Conservation (phyloP, 306 rosid species). For the Sicyos edulis region DNA sequence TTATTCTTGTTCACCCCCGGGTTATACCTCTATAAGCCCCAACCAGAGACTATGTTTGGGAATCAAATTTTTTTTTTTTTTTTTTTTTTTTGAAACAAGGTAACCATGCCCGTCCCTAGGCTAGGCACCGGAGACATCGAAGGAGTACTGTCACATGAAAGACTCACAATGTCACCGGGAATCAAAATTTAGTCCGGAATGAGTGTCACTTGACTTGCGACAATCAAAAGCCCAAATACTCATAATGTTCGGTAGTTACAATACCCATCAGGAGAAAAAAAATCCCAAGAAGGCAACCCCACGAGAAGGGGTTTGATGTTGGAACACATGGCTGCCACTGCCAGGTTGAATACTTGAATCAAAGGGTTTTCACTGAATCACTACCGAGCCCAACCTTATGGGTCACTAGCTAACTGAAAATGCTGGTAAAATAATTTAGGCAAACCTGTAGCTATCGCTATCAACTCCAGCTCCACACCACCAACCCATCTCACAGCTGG, state of each 20-base stretch:
- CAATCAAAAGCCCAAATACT: not conserved
- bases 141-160: too few relatives aligned
- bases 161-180: too few relatives aligned
- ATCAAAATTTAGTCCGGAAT: not conserved
- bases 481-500: constrained; percentile 99
- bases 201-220: too few relatives aligned
- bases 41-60: not conserved
- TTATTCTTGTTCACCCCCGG: not conserved
- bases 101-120: too few relatives aligned
- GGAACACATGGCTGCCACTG: not conserved
- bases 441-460: constrained; percentile 93
- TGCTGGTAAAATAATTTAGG: constrained; percentile 23
- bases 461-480: constrained; percentile 97
- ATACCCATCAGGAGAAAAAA: too few relatives aligned
- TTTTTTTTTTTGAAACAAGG: too few relatives aligned
- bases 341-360: not conserved
- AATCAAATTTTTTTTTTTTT: not conserved
- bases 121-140: too few relatives aligned
- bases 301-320: not conserved
- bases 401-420: not conserved
- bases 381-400: not conserved
- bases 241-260: not conserved
- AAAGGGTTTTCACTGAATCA: not conserved
- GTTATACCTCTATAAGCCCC: not conserved
- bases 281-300: not conserved